Evolutionary conservation across 768 basidiomycete species (phyloP), one percentile per base, ranked within the genome.

Genomic region (Trametes sanguinea): DNA sequence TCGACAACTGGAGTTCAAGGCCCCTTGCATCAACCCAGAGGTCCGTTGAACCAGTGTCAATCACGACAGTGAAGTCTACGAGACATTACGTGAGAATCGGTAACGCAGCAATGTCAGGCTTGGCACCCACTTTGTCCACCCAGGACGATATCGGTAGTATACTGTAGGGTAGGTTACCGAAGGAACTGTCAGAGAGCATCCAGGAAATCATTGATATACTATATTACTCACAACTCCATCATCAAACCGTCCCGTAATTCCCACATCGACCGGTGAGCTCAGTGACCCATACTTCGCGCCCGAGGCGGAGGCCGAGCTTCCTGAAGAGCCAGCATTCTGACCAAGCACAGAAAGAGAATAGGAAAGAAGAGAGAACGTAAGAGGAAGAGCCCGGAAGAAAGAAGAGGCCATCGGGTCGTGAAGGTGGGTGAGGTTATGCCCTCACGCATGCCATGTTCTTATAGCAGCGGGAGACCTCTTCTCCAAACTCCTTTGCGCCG

Each of bases 21-120:
- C 55, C 55, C 22, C 13, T 10, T 1, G 44, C 14, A 30, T 48
- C 35, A 14, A 74, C 68, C 74, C 75, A 75, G n/a, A 76, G 64
- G 54, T 76, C 75, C 30, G 71, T 70, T 6, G 72, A 73, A 17
- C 75, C 75, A 44, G 72, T 75, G 53, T 76, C 75, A 27, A 76
- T 52, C 59, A 74, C 69, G n/a, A 74, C 68, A 17, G 69, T 67
- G 57, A 72, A 68, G 29, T 69, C 72, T 73, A 44, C 3, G 35
- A 47, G 35, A 35, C 32, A n/a, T 22, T 8, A 22, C 44, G 44
- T 45, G 4, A 45, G 44, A 4, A 8, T n/a, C 14, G 17, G 4
- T 37, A 37, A 11, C 35, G 35, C 11, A 6, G 35, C 2, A 8
- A 45, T 16, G 4, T 13, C 17, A 47, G 6, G 16, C 6, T 6